Base-by-base conservation (phyloP, 1,284 basidiomycete genomes). In the Amylostereum chailletii region DNA sequence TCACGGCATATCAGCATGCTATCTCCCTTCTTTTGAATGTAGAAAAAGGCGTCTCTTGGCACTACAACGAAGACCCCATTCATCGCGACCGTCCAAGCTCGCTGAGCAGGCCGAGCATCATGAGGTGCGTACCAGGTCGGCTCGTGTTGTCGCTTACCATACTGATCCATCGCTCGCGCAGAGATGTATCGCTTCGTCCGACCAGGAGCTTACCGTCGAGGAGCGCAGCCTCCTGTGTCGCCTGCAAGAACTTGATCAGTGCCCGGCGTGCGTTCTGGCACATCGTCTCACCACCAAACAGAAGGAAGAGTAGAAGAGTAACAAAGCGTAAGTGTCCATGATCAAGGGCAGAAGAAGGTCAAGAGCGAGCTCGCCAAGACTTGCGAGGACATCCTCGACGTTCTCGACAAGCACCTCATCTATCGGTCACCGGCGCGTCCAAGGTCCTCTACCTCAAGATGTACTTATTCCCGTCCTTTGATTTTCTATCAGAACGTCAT, bases 381-480 rank as follows among this genome's bases (percentile, higher is more conserved):
- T 71, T 99, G 96, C 78, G 94, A 98, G 77, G 95, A 99, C 71
- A 99, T 99, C 65, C 90, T 99, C 61, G 87, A 94, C 60, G 94
- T 99, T 54, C 90, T 99, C 58, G 94, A 97, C 75, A 93, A 96
- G 78, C 94, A 99, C 81, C 88, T 99, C 61, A 98, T 99, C 65
- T 93, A 34, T 96, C 95, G 51, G 94, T 93, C 55, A 90, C 93
- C 55, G 95, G 96, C 67, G 96, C 99, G 77, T 94, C 90, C 58
- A 98, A 98, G 81, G 95, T 99, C 58, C 99, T 99, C 83, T 99
- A 99, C 82, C 95, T 98, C 86, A 99, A 99, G 89, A 98, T 99
- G 94, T 95, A 64, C 58, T 89, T 68, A 4, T 31, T 19, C 48
- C 41, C 48, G 30, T 34, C 31, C 45, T 1, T 45, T 38, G n/a